Conservation (phyloP, 441 rosid genomes). For the Manihot esculenta region DNA sequence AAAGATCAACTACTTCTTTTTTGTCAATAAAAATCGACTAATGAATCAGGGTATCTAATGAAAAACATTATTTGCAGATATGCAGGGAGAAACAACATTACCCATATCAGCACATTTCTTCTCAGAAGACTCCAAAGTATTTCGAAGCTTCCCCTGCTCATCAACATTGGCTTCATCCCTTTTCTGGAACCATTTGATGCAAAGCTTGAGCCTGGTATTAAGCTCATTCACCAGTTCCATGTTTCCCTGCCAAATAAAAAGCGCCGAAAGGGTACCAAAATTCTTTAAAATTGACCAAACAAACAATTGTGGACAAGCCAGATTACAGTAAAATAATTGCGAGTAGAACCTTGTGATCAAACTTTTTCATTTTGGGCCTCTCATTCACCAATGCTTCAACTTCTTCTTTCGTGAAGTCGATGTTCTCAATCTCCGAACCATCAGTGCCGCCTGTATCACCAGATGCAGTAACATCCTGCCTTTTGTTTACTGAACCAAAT, state of each 20-base stretch:
- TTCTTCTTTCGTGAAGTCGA: slow-evolving; percentile 75
- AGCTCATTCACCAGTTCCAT: slow-evolving; percentile 58
- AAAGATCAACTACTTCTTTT: too few relatives aligned
- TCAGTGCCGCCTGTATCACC: slow-evolving; percentile 45
- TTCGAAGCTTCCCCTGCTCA: slow-evolving; percentile 59
- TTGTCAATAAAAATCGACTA: too few relatives aligned
- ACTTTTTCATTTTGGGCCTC: slow-evolving; percentile 65
- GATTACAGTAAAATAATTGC: neutral
- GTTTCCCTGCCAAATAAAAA: slow-evolving; percentile 50
- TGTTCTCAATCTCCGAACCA: slow-evolving; percentile 38
- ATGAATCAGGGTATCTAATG: neutral
- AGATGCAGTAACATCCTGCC: slow-evolving; percentile 45
- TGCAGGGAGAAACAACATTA: slow-evolving; percentile 14
- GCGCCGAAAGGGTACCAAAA: neutral
- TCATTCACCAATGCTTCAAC: slow-evolving; percentile 70
- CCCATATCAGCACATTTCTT: slow-evolving; percentile 59
- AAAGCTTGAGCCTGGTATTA: slow-evolving; percentile 66
- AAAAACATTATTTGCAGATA: too few relatives aligned
- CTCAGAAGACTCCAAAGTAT: slow-evolving; percentile 58
- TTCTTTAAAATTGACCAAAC: neutral
- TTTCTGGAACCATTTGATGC: slow-evolving; percentile 78
- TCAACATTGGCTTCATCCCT: slow-evolving; percentile 55
- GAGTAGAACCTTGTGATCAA: slow-evolving; percentile 70
- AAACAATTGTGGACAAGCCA: neutral
- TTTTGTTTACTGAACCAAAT: slow-evolving; percentile 43